Percentiles rank a stretch among this genome's conserved stretches.
phyloP scores from a whole-genome alignment of 2,329 filamentous ascomycete genomes.

The Dactylella cylindrospora region DNA sequence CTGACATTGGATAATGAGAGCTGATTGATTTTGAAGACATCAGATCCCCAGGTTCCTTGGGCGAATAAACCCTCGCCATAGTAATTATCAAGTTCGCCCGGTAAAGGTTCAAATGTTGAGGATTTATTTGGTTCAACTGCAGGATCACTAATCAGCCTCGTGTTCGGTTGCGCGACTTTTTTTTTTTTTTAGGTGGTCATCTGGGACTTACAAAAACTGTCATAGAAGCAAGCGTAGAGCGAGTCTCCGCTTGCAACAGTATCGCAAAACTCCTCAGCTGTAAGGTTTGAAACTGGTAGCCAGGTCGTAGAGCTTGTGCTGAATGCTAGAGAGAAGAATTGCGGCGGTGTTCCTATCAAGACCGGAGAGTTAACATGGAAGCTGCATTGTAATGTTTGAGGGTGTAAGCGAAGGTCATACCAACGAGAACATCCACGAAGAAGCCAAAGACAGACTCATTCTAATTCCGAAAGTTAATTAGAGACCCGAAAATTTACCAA shows the following conservation, averaged over 20 bases:
- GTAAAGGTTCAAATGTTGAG: conserved; percentile 5
- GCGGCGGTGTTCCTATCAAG: conserved; percentile 30
- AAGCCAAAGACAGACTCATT: conserved; percentile 33
- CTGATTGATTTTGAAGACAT: conserved; percentile 42
- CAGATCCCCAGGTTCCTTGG: conserved; percentile 33
- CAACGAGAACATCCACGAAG: conserved; percentile 39
- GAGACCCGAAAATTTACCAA: not conserved
- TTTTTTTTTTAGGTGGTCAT: not conserved
- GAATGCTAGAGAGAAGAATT: conserved; percentile 38
- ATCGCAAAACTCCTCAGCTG: conserved; percentile 20
- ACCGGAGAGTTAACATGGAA: not conserved
- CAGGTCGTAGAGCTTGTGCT: conserved; percentile 34
- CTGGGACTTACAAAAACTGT: conserved; percentile 22
- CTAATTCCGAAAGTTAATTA: conserved; percentile 6
- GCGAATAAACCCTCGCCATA: conserved; percentile 34
- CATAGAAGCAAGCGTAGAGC: conserved; percentile 38
- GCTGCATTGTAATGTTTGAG: not conserved
- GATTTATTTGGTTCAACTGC: conserved; percentile 21
- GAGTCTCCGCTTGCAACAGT: conserved; percentile 10
- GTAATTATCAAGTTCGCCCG: conserved; percentile 4
- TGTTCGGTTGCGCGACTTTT: too few relatives aligned
- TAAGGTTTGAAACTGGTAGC: conserved; percentile 18
- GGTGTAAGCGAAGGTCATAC: conserved; percentile 6
- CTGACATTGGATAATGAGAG: conserved; percentile 25
- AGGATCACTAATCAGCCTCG: not conserved